Evolutionary conservation across 345 rosid genomes (phyloP).

Genomic region (Eucalyptus victrix): DNA sequence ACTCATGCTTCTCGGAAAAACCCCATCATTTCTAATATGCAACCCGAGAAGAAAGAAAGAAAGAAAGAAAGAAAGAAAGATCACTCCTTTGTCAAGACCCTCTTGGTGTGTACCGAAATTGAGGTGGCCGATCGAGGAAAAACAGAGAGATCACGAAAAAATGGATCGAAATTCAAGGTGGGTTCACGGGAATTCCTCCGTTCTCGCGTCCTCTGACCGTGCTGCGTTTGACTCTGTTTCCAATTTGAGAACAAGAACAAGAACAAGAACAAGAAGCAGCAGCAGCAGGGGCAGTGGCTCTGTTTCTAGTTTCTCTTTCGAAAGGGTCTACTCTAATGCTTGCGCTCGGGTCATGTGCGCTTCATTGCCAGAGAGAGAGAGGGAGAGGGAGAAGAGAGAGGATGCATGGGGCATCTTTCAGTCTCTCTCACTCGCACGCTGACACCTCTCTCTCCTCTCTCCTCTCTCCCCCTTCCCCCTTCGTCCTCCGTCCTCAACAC

Average conservation of each 20-base stretch:
- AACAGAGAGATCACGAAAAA: not conserved
- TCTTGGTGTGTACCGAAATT: not conserved
- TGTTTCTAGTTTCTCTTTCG: not conserved
- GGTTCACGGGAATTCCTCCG: not conserved
- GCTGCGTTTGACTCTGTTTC: not conserved
- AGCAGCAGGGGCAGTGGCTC: not conserved
- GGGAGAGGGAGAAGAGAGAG: not conserved
- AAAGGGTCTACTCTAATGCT: not conserved
- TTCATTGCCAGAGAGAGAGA: not conserved
- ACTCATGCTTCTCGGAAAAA: not conserved
- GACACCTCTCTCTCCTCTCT: not conserved
- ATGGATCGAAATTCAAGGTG: not conserved
- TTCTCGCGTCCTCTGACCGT: not conserved
- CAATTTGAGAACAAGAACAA: not conserved
- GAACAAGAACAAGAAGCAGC: not conserved
- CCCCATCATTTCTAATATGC: not conserved
- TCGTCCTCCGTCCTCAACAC: not conserved
- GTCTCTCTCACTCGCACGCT: constrained; percentile 26
- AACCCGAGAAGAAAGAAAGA: not conserved
- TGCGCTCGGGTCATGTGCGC: not conserved
- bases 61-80: not conserved
- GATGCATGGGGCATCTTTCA: not conserved
- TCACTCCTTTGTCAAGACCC: not conserved
- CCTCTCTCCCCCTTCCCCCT: not conserved
- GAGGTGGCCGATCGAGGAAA: not conserved